phyloP scores from a whole-genome alignment of 352 stramenopile genomes.

The Pythium periplocum region DNA sequence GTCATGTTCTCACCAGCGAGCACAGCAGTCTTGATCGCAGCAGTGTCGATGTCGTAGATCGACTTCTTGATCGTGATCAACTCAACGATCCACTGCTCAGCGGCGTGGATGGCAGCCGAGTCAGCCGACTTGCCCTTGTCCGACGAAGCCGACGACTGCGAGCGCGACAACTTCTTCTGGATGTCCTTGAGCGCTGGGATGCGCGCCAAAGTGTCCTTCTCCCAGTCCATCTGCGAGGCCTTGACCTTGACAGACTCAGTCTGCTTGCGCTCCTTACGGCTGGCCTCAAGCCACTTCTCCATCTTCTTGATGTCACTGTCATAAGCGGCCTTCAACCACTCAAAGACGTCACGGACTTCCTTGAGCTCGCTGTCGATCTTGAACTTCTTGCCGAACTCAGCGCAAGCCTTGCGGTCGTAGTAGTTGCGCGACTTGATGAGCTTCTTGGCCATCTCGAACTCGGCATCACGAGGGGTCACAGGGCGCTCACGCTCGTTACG shows the following conservation, averaged over 20 bases:
- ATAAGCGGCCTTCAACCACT: conserved; percentile 74
- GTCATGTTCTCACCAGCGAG: conserved; percentile 40
- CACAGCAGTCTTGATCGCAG: conserved; percentile 58
- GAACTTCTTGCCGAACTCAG: conserved; percentile 79
- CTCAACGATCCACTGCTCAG: conserved; percentile 86
- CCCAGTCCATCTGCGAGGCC: conserved; percentile 83
- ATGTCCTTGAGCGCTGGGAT: conserved; percentile 85
- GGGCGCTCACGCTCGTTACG: conserved; percentile 71
- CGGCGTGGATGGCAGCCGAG: conserved; percentile 47
- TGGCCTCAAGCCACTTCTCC: conserved; percentile 80
- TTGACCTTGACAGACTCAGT: conserved; percentile 80
- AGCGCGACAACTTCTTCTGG: conserved; percentile 71
- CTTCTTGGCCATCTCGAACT: conserved; percentile 70
- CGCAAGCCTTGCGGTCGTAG: conserved; percentile 81
- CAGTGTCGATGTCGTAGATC: conserved; percentile 76
- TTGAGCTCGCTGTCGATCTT: conserved; percentile 77
- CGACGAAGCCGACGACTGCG: conserved; percentile 27
- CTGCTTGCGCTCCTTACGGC: conserved; percentile 84
- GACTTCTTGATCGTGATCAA: conserved; percentile 84
- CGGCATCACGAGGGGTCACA: conserved; percentile 55
- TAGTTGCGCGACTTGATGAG: conserved; percentile 87
- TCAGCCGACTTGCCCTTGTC: conserved; percentile 52
- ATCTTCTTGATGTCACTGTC: conserved; percentile 82
- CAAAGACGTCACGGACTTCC: conserved; percentile 80
- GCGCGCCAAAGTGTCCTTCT: conserved; percentile 76